phyloP scores from a whole-genome alignment of 2,329 filamentous ascomycete genomes.

The Botrytis pseudocinerea region DNA sequence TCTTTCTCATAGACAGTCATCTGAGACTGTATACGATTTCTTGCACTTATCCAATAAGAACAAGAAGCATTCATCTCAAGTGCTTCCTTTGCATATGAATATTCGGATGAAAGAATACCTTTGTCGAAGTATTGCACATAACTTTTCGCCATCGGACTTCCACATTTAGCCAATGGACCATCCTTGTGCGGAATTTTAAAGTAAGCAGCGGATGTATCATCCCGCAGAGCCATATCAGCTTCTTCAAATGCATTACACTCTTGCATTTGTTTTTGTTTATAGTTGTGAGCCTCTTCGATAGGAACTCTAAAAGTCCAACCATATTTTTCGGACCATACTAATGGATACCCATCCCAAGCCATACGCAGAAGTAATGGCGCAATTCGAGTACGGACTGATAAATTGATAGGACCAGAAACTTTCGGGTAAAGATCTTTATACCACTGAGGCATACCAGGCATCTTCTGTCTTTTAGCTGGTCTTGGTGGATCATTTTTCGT shows the following conservation, averaged over 20 bases:
- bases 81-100: slow-evolving; percentile 86
- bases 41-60: slow-evolving; percentile 97
- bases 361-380: slow-evolving; percentile 82
- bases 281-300: slow-evolving; percentile 59
- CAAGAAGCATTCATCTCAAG: slow-evolving; percentile 98
- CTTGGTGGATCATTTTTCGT: slow-evolving; percentile 79
- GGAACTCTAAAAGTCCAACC: slow-evolving; percentile 91
- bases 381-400: slow-evolving; percentile 85
- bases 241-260: slow-evolving; percentile 78
- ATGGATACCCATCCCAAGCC: slow-evolving; percentile 83
- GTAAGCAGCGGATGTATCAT: slow-evolving; percentile 68
- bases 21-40: slow-evolving; percentile 90
- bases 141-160: slow-evolving; percentile 84
- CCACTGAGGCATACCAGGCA: slow-evolving; percentile 92
- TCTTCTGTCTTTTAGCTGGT: slow-evolving; percentile 82
- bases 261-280: slow-evolving; percentile 69
- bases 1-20: slow-evolving; percentile 87
- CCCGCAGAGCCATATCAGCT: slow-evolving; percentile 61
- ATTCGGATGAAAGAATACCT: slow-evolving; percentile 83
- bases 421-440: slow-evolving; percentile 87
- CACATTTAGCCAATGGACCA: slow-evolving; percentile 80
- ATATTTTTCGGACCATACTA: slow-evolving; percentile 90
- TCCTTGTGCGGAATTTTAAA: slow-evolving; percentile 98
- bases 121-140: slow-evolving; percentile 91
- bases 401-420: slow-evolving; percentile 64